phyloP scores from a whole-genome alignment of 2,329 filamentous ascomycete genomes.

The Chaetomium sp. region DNA sequence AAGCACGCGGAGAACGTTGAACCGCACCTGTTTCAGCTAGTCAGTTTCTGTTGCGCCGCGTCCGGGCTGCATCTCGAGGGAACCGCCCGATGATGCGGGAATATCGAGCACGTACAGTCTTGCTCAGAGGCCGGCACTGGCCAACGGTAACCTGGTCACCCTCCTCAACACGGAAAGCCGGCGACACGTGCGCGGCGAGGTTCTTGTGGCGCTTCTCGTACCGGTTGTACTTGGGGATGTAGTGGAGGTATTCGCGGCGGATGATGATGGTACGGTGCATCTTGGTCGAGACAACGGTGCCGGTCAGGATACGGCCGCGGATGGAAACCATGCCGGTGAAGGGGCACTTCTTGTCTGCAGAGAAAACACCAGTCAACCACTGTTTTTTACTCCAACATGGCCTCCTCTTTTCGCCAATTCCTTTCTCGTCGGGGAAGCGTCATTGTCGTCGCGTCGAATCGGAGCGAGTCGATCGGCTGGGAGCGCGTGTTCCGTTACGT shows the following conservation, averaged over 20 bases:
- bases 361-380: constrained; percentile 29
- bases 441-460: constrained; percentile 15
- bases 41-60: constrained; percentile 12
- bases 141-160: constrained; percentile 99
- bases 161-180: constrained; percentile 99
- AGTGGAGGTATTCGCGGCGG: constrained; percentile 99
- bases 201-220: constrained; percentile 99
- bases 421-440: constrained; percentile 8
- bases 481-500: constrained; percentile 51
- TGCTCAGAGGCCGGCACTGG: constrained; percentile 98
- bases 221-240: constrained; percentile 98
- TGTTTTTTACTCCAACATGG: background rate
- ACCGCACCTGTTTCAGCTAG: constrained; percentile 71
- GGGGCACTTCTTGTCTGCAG: constrained; percentile 99
- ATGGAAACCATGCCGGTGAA: constrained; percentile 99
- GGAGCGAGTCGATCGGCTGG: constrained; percentile 20
- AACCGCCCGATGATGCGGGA: background rate
- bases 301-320: constrained; percentile 99
- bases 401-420: constrained; percentile 6
- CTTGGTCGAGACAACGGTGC: constrained; percentile 99
- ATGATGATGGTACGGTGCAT: constrained; percentile 99
- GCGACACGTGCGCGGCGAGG: constrained; percentile 97
- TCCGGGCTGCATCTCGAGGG: background rate
- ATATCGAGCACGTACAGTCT: constrained; percentile 76
- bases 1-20: constrained; percentile 99